Evolutionary conservation across 2,329 filamentous ascomycete species (phyloP), one percentile per base, ranked within the genome.

Genomic region (Colletotrichum cuscutae): DNA sequence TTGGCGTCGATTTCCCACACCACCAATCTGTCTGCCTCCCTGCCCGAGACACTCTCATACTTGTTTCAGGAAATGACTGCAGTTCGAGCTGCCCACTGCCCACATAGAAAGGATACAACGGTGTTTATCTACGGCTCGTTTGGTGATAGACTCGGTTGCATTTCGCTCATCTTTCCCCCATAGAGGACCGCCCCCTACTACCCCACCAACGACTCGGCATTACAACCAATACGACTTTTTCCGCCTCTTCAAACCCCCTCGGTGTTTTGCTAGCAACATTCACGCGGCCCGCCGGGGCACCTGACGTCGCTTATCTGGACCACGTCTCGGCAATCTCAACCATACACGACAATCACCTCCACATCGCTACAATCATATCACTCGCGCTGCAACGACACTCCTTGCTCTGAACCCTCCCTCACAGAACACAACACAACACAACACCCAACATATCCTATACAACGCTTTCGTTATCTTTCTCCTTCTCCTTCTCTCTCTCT

Each of bases 301-400:
- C 28, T 57, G 24, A 8, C 35, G 57, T 71, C 71, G 66, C 66
- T 71, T 73, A 73, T 73, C 71, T 46, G 70, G 54, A 65, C 32
- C 37, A 42, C 71, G 19, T 35, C 37, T 73, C 71, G 71, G 54
- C 66, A 73, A 71, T 73, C 71, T 73, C 60, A 37, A 49, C 42
- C 57, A 57, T 42, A 35, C 13, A 28, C 52, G 24, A 60, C 6
- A 49, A 24, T 12, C 24, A 60, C 42, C 60, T 65, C 42, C 19
- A n/a, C 42, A 56, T 53, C 59, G n/a, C 57, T 54, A 49, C 30
- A 22, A 22, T 54, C 32, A n/a, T 19, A 49, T 49, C 13, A 54
- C n/a, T 53, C 22, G 28, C 13, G 19, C 53, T 60, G 24, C 52
- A 26, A 32, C 52, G 15, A 46, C 46, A 22, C 59, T 35, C 19